Base-by-base conservation (phyloP, 257 asterid species). In the Nicotiana benthamiana region DNA sequence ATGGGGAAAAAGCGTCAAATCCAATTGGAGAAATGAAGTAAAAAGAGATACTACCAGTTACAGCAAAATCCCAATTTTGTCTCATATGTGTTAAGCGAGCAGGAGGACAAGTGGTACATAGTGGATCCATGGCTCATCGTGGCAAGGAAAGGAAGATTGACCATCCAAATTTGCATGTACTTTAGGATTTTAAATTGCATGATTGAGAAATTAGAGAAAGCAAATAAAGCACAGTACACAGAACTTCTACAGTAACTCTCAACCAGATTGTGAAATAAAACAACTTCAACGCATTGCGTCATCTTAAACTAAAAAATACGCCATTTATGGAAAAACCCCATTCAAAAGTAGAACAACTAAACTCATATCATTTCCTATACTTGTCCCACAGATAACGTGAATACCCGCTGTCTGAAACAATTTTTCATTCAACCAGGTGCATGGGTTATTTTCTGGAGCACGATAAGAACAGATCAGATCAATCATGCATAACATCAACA, bases 11-110 rank as follows among this genome's bases (percentile, higher is more conserved):
- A 65, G 76, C 4, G 78, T 83, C 36, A 83, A 83, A 57, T 81
- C 64, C 68, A 13, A 96, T 92, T 72, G 30, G 66, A 80, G 59
- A 56, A 81, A 30, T 48, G 48, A 75, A 81, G 40, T 28, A 53
- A 75, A 80, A 75, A 72, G 51, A 57, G 66, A 56, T 22, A 13
- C 79, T 36, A 24, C 24, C 26, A 26, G 43, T 72, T 64, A 72
- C 68, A 13, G 46, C 62, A 26, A 79, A 30, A 80, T 17, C 70
- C 40, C 2, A 48, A 3, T 0, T 40, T 4, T 72, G 77, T 72
- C 40, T 72, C 78, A 48, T 36, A 24, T 48, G 26, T 24, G 51
- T 72, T 24, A 48, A 26, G 43, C 9, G 27, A 15, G 30, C 40
- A 72, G 26, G 60, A 48, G 26, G 61, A 24, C 10, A 48, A 46